Base-by-base conservation (phyloP, 2,329 filamentous ascomycete species). In the Fusarium sp. region DNA sequence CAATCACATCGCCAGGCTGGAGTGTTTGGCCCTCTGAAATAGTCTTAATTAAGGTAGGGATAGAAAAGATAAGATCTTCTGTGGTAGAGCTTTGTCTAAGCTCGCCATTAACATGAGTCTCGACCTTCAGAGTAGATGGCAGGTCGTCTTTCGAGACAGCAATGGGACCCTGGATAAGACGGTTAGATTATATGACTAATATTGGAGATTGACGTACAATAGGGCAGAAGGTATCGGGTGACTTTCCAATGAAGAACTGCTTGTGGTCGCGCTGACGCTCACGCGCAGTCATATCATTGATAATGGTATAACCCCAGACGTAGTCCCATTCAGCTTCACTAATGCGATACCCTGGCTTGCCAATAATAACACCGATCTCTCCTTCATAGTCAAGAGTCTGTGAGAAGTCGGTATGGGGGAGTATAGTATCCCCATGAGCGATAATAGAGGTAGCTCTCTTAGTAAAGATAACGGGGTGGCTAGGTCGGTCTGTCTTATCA, bases 161-260 rank as follows among this genome's bases (percentile, higher is more conserved):
- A 40, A 56, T 26, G 33, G 42, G 53, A 2, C 53, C 53, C 53
- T 56, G 15, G 1, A 26, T 15, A 18, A 18, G 10, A 23, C 10
- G 18, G 13, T 52, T 18, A 52, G 49, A 23, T 23, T 23, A n/a
- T 8, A 10, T 16, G 8, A 11, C 4, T 7, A 16, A 11, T 26
- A 26, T 23, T 23, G 13, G 11, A 11, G 18, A 6, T 40, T 30
- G 23, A 56, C 66, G 50, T 65, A 83, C 82, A 78, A 87, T 87
- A 1, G 85, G 85, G 63, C 85, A 88, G 65, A 84, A 87, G 0
- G 84, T 86, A 71, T 88, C 85, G 0, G 81, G 76, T 0, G 82
- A 85, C 72, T 88, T 88, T 10, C 86, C 86, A 49, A 89, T 82
- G 57, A 83, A 88, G 72, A 88, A 88, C 64, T 89, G 86, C 72